These are phyloP conservation scores for Pisolithus microcarpus DNA, from an alignment of 768 basidiomycete genomes.

Conservation along the genomic window DNA sequence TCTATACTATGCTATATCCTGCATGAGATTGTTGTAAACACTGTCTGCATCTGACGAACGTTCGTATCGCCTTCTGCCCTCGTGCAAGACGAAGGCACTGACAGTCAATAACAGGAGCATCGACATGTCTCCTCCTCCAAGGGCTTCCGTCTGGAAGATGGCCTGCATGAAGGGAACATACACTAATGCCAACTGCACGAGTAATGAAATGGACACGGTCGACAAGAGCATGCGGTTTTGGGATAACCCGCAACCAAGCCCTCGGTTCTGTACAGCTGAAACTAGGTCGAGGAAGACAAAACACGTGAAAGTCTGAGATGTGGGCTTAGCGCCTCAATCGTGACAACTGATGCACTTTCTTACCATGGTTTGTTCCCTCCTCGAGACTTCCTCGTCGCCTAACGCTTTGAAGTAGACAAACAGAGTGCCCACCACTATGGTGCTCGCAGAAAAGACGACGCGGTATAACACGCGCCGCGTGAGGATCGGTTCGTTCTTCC, in stretches of 20 bases:
- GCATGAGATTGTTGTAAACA: constrained; percentile 40
- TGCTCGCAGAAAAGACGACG: constrained; percentile 87
- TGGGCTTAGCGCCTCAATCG: background rate
- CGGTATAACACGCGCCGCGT: constrained; percentile 63
- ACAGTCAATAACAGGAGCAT: constrained; percentile 63
- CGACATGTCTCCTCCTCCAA: constrained; percentile 59
- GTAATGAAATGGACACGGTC: constrained; percentile 80
- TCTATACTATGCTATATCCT: constrained; percentile 29
- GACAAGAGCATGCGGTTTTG: constrained; percentile 86
- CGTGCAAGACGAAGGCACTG: constrained; percentile 64
- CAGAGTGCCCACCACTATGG: constrained; percentile 84
- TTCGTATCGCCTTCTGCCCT: constrained; percentile 76
- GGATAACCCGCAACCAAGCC: constrained; percentile 73
- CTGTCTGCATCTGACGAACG: constrained; percentile 43
- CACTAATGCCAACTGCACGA: constrained; percentile 78
- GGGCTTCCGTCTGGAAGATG: constrained; percentile 88
- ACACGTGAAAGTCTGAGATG: constrained; percentile 80
- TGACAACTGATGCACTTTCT: constrained; percentile 19
- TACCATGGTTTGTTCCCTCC: constrained; percentile 95
- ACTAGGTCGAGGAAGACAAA: constrained; percentile 97
- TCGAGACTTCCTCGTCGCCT: constrained; percentile 75
- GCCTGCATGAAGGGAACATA: constrained; percentile 89
- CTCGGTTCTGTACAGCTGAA: constrained; percentile 91
- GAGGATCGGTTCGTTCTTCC: constrained; percentile 90
- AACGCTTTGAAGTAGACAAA: constrained; percentile 82